Evolutionary conservation across 2,329 filamentous ascomycete species (phyloP).

Genomic region (Colletotrichum acutatum): DNA sequence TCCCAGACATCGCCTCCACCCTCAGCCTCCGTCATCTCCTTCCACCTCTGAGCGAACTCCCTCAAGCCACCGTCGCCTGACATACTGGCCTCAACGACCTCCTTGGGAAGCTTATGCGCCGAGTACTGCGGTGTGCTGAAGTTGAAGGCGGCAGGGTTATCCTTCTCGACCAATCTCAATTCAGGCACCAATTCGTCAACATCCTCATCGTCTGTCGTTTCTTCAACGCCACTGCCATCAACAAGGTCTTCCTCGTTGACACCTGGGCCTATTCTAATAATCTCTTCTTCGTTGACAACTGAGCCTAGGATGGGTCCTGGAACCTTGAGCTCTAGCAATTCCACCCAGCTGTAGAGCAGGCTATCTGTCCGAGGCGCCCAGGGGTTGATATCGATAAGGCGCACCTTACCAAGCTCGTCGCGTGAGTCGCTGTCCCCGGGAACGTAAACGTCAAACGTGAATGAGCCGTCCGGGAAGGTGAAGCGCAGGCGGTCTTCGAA

Average conservation of each 20-base stretch:
- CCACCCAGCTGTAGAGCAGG: slow-evolving; percentile 88
- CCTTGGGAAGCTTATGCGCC: slow-evolving; percentile 93
- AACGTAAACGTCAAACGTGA: slow-evolving; percentile 93
- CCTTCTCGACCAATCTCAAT: slow-evolving; percentile 82
- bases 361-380: slow-evolving; percentile 93
- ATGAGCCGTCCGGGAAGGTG: slow-evolving; percentile 85
- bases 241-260: slow-evolving; percentile 49
- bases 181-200: slow-evolving; percentile 69
- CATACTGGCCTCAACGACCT: slow-evolving; percentile 81
- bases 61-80: slow-evolving; percentile 80
- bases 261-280: slow-evolving; percentile 53
- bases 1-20: slow-evolving; percentile 54
- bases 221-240: slow-evolving; percentile 48
- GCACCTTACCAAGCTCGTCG: slow-evolving; percentile 76
- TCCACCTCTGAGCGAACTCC: slow-evolving; percentile 84
- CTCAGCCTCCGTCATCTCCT: slow-evolving; percentile 61
- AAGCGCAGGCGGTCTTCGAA: slow-evolving; percentile 79
- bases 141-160: slow-evolving; percentile 89
- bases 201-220: slow-evolving; percentile 47
- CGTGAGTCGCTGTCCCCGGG: slow-evolving; percentile 69
- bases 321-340: slow-evolving; percentile 80
- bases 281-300: slow-evolving; percentile 49
- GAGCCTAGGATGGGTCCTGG: slow-evolving; percentile 66
- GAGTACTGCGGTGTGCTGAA: slow-evolving; percentile 90
- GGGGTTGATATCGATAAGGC: slow-evolving; percentile 93